These are phyloP conservation scores for Collybia sordida DNA, from an alignment of 768 basidiomycete genomes.

Conservation along the genomic window DNA sequence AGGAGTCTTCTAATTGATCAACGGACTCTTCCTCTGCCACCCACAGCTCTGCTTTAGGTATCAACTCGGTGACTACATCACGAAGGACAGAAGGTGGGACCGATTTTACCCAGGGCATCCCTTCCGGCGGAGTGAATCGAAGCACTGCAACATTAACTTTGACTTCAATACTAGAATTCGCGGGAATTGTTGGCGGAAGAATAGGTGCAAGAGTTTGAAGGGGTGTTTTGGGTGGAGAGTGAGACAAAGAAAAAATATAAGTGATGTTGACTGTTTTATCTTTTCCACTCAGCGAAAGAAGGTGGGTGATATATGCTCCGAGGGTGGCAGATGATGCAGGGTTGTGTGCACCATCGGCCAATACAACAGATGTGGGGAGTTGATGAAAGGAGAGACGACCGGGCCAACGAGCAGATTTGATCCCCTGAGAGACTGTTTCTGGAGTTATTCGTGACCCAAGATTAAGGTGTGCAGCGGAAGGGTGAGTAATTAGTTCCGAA, in stretches of 20 bases:
- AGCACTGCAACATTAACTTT: slow-evolving; percentile 52
- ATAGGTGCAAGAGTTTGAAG: slow-evolving; percentile 69
- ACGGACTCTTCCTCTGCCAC: slow-evolving; percentile 22
- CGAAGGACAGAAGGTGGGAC: slow-evolving; percentile 53
- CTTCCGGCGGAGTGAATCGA: slow-evolving; percentile 73
- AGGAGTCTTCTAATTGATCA: slow-evolving; percentile 29
- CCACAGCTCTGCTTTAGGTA: slow-evolving; percentile 50
- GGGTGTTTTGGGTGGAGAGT: slow-evolving; percentile 85
- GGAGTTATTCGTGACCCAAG: slow-evolving; percentile 42
- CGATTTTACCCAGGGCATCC: slow-evolving; percentile 92
- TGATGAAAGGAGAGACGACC: slow-evolving; percentile 79
- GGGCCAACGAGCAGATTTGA: slow-evolving; percentile 67
- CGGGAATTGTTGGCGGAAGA: slow-evolving; percentile 39
- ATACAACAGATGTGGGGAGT: slow-evolving; percentile 36
- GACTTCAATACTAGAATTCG: slow-evolving; percentile 23
- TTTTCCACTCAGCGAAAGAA: slow-evolving; percentile 18
- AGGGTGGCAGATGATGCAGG: slow-evolving; percentile 71
- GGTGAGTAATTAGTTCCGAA: slow-evolving; percentile 49
- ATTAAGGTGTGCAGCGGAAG: slow-evolving; percentile 24
- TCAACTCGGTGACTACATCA: slow-evolving; percentile 40
- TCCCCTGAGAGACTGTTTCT: slow-evolving; percentile 52
- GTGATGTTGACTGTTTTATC: slow-evolving; percentile 43
- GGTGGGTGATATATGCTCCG: slow-evolving; percentile 57
- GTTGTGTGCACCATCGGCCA: slow-evolving; percentile 96
- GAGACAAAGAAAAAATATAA: slow-evolving; percentile 80